These are phyloP conservation scores for Cucumis cinereus DNA, from an alignment of 306 rosid genomes.

Conservation along the genomic window DNA sequence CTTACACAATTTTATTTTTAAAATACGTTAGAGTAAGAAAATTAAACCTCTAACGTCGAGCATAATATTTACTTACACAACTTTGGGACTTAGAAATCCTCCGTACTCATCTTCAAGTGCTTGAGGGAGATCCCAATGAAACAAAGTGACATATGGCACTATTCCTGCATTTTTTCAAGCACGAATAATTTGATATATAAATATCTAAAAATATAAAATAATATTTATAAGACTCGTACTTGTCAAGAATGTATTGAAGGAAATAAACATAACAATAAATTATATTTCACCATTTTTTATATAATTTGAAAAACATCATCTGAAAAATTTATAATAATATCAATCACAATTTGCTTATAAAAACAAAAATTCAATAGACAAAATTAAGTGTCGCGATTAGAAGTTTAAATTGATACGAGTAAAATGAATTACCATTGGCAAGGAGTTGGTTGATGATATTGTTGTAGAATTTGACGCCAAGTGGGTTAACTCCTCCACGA, in stretches of 20 bases:
- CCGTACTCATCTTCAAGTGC: conserved; percentile 28
- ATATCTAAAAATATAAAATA: not conserved
- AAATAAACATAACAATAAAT: no score
- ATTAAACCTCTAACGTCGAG: no score
- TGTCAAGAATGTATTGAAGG: no score
- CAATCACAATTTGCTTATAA: no score
- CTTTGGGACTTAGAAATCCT: conserved; percentile 16
- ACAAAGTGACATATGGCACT: conserved; percentile 22
- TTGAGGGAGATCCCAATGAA: conserved; percentile 30
- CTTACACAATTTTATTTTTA: no score
- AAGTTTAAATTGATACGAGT: no score
- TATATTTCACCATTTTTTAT: no score
- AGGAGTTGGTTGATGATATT: conserved; percentile 26
- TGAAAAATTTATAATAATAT: no score
- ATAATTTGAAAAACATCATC: no score
- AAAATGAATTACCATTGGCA: conserved; percentile 15
- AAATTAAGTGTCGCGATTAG: no score
- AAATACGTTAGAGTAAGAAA: no score
- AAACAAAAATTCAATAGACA: no score
- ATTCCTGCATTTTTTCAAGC: conserved; percentile 9
- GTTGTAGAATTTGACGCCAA: conserved; percentile 27
- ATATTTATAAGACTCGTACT: not conserved
- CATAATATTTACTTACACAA: conserved; percentile 17
- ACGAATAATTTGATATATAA: not conserved
- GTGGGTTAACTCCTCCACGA: conserved; percentile 24